Conservation (phyloP, 345 rosid species). For the Eucalyptus fibrosa region DNA sequence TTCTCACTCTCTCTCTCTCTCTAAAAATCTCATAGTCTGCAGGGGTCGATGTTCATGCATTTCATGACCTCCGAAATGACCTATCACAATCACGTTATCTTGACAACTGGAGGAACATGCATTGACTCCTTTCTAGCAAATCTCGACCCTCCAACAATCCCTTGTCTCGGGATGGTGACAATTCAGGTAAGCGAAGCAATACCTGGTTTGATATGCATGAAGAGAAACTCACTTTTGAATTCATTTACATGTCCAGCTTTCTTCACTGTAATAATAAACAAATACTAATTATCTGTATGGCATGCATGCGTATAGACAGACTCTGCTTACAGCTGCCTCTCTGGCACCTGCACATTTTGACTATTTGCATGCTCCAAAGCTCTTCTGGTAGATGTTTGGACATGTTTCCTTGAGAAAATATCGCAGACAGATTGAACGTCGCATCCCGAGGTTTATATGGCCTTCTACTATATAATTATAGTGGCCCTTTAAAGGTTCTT, state of each 20-base stretch:
- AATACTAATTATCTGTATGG: neutral
- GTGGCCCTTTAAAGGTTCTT: neutral
- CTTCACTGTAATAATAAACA: neutral
- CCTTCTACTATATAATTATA: neutral
- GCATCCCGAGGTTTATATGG: neutral
- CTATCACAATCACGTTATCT: neutral
- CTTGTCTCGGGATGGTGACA: neutral
- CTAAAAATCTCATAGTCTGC: neutral
- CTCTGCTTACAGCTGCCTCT: neutral
- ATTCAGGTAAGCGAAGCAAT: neutral
- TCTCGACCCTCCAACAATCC: neutral
- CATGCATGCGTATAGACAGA: neutral
- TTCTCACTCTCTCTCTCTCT: neutral
- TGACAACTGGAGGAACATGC: neutral
- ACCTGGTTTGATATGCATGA: neutral
- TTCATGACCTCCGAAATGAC: neutral
- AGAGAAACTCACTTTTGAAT: neutral
- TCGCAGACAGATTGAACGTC: neutral
- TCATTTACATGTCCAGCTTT: neutral
- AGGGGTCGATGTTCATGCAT: neutral
- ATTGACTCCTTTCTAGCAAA: neutral
- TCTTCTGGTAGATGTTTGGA: neutral
- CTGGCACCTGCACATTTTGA: neutral
- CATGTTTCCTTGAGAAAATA: neutral
- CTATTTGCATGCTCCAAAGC: neutral